Evolutionary conservation across 352 stramenopile species (phyloP), one percentile per base, ranked within the genome.

Genomic region (Phytophthora pistaciae): DNA sequence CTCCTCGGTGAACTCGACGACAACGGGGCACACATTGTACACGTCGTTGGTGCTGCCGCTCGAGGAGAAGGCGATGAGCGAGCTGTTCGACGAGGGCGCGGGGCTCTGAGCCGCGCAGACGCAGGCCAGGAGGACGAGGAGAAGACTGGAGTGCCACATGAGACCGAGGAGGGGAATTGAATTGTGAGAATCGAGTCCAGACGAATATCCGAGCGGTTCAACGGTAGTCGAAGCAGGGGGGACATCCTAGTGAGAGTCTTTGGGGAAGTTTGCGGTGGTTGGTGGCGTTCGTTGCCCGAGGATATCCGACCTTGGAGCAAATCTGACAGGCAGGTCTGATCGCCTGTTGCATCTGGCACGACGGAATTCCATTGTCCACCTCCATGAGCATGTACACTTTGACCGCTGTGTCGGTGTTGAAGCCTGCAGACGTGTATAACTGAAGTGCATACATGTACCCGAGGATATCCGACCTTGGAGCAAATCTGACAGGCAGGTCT

Each of bases 21-120:
- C 42, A 25, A 72, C 68, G 27, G 68, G 68, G 38, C 68, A 75
- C 11, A 75, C 64, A 50, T 75, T 75, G 63, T 68, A 75, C 16
- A 74, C 27, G 20, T 74, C 67, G 31, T n/a, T 20, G 10, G 38
- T 60, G 33, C 21, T 69, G 25, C 53, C 59, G 7, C 56, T 64
- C 1, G 46, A 61, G 14, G 65, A 58, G 27, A 1, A 25, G 21
- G 27, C 18, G 40, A 38, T 9, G 40, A 40, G 18, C 0, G 42
- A 64, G 46, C 21, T 72, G 44, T 38, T 59, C 6, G 59, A 29
- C 5, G 48, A 23, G 16, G 66, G 23, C 14, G 40, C 23, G 29
- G 52, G 8, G 38, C 20, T 67, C n/a, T 64, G 50, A 20, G 62
- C 68, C n/a, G 62, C 50, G 10, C 56, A 66, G 38, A 75, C 62